Evolutionary conservation across 352 stramenopile species (phyloP).

Genomic region (Phytophthora idaei): DNA sequence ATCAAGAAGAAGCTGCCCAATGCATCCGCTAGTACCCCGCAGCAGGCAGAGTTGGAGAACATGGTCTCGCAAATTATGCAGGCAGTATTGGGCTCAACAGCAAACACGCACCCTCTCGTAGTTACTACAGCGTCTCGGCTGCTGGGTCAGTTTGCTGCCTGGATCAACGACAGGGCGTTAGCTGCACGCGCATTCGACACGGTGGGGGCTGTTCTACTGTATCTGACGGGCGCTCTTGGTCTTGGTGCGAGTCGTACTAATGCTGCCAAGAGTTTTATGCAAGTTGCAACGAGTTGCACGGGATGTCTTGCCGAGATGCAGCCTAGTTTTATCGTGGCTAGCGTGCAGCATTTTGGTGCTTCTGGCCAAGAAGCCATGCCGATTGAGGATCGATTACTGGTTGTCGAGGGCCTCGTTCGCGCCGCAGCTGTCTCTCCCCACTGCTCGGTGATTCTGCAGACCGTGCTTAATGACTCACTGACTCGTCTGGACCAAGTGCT

Average conservation of each 20-base stretch:
- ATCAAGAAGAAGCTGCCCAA: slow-evolving; percentile 55
- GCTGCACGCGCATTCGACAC: slow-evolving; percentile 42
- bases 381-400: slow-evolving; percentile 60
- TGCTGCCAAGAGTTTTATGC: slow-evolving; percentile 77
- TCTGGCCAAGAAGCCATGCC: slow-evolving; percentile 34
- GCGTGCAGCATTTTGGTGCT: slow-evolving; percentile 50
- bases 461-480: slow-evolving; percentile 53
- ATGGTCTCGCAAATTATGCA: slow-evolving; percentile 58
- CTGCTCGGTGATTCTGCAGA: slow-evolving; percentile 58
- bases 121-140: slow-evolving; percentile 54
- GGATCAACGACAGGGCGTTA: slow-evolving; percentile 56
- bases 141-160: slow-evolving; percentile 60
- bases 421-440: slow-evolving; percentile 51
- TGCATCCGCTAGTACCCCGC: slow-evolving; percentile 16
- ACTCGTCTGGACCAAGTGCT: slow-evolving; percentile 55
- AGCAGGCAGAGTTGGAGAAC: slow-evolving; percentile 42
- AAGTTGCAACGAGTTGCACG: slow-evolving; percentile 60
- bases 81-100: slow-evolving; percentile 36
- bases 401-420: slow-evolving; percentile 73
- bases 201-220: slow-evolving; percentile 53
- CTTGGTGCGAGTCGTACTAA: slow-evolving; percentile 43
- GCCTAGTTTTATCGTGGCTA: slow-evolving; percentile 47
- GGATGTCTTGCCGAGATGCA: slow-evolving; percentile 52
- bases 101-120: slow-evolving; percentile 46
- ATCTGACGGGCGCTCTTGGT: slow-evolving; percentile 55